Base-by-base conservation (phyloP, 345 rosid species). In the Aegle marmelos region DNA sequence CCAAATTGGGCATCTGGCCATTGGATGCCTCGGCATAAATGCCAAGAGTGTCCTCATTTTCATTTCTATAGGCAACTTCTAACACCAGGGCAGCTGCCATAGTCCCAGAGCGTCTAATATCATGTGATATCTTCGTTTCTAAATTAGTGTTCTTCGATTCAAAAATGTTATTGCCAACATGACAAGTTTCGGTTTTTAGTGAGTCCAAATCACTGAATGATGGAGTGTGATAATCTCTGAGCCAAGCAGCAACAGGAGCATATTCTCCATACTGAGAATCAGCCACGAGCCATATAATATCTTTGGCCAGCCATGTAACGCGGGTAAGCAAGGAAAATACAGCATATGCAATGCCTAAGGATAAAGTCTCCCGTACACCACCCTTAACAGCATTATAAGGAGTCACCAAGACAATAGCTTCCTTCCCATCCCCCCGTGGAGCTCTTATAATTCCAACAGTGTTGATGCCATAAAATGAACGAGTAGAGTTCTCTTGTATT, bases 1-100 rank as follows among this genome's bases (percentile, higher is more conserved):
- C 98, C 63, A 96, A 91, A 79, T 96, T 96, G 80, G 98, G 98
- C 99, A 96, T 96, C 87, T 92, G 98, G 60, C 97, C 98, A 83
- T 96, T 94, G 36, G 99, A 92, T 74, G 97, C 97, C 88, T 94
- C 97, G n/a, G 99, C 95, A 81, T 83, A 90, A 79, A 94, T 89
- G 73, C 82, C 84, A 57, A 96, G 80, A 57, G 89, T 87, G 82
- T 94, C 97, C 80, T 91, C 94, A 24, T 85, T 84, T 68, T 61
- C 80, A 24, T 70, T 82, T 76, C 59, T 79, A 68, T 92, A 89
- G 16, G 78, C 84, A 87, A 92, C 99, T 89, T 92, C 94, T 85
- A 94, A 72, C 37, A 96, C 94, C 80, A 96, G 81, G 31, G 97
- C 99, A 80, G 97, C 94, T 17, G 79, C 79, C 79, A 76, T 76